These are phyloP conservation scores for Rosa lucieae DNA, from an alignment of 306 rosid genomes.

Conservation along the genomic window DNA sequence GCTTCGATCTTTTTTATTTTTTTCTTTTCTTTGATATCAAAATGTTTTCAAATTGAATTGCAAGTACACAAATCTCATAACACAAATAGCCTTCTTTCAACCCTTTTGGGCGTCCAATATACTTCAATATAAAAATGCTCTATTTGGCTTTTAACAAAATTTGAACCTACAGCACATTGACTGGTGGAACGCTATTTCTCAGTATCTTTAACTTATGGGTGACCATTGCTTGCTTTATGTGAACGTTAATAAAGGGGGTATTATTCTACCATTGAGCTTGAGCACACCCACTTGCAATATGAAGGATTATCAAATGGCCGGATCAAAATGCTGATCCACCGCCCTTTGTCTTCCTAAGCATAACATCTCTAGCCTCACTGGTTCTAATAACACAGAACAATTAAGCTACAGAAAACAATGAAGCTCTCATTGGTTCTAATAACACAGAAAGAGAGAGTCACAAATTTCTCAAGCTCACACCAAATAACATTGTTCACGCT, in stretches of 20 bases:
- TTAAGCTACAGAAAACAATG: no score
- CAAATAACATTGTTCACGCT: no score
- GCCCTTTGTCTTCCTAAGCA: no score
- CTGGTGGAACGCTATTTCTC: neutral
- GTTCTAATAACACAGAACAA: no score
- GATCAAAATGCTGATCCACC: conserved; percentile 38
- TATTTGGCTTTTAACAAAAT: conserved; percentile 4
- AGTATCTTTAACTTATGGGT: neutral
- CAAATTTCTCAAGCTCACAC: no score
- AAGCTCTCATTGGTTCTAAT: no score
- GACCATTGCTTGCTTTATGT: neutral
- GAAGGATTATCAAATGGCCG: conserved; percentile 2
- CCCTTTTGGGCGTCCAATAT: neutral
- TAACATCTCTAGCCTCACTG: no score
- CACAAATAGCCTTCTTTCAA: neutral
- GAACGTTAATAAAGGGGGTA: neutral
- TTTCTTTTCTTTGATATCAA: neutral
- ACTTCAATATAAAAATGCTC: neutral
- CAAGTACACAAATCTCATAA: neutral
- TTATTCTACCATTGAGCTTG: neutral
- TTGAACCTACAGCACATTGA: conserved; percentile 9
- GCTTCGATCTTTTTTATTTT: no score
- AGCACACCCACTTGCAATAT: conserved; percentile 1
- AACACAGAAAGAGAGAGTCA: no score
- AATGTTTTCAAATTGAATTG: neutral